These are phyloP conservation scores for Amphicarpaea edgeworthii DNA, from an alignment of 306 rosid genomes.

Conservation along the genomic window DNA sequence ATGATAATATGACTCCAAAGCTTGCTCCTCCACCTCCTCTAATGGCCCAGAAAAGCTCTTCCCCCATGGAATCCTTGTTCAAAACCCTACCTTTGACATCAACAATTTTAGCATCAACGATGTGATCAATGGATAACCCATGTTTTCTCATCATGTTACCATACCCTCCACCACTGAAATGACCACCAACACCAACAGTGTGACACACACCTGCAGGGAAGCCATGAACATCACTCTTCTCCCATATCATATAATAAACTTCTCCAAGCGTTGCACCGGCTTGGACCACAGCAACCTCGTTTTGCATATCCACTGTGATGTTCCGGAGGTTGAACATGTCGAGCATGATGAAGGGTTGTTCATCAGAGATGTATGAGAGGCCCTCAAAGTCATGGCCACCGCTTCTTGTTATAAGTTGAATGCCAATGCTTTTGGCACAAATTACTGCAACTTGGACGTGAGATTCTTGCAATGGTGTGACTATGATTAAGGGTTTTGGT, in stretches of 20 bases:
- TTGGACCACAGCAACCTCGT: slow-evolving; percentile 31
- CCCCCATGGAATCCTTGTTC: slow-evolving; percentile 2
- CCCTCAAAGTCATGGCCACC: slow-evolving; percentile 21
- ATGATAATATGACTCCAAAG: slow-evolving; percentile 40
- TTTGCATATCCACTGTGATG: not conserved
- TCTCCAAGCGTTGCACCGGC: slow-evolving; percentile 36
- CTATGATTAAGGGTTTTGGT: not conserved
- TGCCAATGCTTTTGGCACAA: not conserved
- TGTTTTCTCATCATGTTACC: slow-evolving; percentile 38
- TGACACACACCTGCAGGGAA: slow-evolving; percentile 42
- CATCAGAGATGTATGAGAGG: not conserved
- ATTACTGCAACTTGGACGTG: not conserved
- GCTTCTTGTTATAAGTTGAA: not conserved
- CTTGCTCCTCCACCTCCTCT: slow-evolving; percentile 36
- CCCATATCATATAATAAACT: slow-evolving; percentile 31
- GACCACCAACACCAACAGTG: slow-evolving; percentile 30
- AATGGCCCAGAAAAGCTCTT: not conserved
- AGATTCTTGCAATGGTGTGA: not conserved
- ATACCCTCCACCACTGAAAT: slow-evolving; percentile 29
- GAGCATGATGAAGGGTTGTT: slow-evolving; percentile 8
- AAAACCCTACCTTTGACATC: slow-evolving; percentile 33
- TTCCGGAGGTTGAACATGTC: slow-evolving; percentile 15
- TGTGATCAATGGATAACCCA: slow-evolving; percentile 27
- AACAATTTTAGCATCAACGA: slow-evolving; percentile 29
- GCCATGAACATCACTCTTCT: slow-evolving; percentile 26